Base-by-base conservation (phyloP, 2,329 filamentous ascomycete species). In the Escovopsis sp. region DNA sequence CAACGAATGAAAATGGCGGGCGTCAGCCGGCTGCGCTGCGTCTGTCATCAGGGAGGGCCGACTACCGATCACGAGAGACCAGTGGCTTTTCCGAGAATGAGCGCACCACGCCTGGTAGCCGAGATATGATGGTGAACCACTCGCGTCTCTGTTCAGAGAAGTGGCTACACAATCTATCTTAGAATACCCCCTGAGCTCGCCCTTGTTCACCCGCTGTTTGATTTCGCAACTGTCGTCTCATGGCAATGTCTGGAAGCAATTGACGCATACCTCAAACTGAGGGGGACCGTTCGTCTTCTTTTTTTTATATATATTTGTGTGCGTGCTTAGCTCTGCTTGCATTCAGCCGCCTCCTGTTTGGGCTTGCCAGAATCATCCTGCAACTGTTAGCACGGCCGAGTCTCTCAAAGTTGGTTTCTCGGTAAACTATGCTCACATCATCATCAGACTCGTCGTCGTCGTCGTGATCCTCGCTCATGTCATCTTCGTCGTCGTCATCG, bases 291-390 rank as follows among this genome's bases (percentile, higher is more conserved):
- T 14, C 71, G 50, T 69, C 62, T 53, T 14, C 71, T 50, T 69
- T 63, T 53, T 63, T 47, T 42, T 47, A n/a, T n/a, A n/a, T 20
- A 6, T 6, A 20, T 20, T 20, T 20, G 4, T 4, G 20, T 20
- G 20, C 20, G 20, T 4, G 46, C 66, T 72, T 76, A 94, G 69
- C 84, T 93, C 69, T 93, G 86, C 74, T 94, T 94, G 79, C 87
- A 94, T 70, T 94, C 87, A 51, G 87, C 84, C 51, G 86, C 80
- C 67, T 94, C 86, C 68, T 91, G 86, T 73, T 93, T 93, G 45
- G 87, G 86, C 73, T 89, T 93, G 53, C 82, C 80, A 50, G 77
- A 78, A 59, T 88, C 85, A 58, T 93, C 84, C 85, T 93, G 52
- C 9, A 43, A 9, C 7, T 48, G 43, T 49, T 30, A 5, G 42